Conservation (phyloP, 805 yeast species). For the Candida alai region DNA sequence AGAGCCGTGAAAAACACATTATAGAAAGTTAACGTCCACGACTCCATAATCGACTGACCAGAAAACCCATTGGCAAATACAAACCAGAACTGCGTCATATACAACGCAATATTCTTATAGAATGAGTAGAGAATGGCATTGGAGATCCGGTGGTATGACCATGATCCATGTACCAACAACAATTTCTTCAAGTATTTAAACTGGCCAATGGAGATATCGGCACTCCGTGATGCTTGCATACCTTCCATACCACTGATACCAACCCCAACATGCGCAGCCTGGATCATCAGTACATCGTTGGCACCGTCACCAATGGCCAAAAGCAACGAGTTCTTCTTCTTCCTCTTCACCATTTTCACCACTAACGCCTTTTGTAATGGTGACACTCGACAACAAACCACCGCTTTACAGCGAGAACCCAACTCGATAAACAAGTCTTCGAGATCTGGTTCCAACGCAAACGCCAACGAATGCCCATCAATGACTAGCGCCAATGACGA, state of each 20-base stretch:
- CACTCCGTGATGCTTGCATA: constrained; percentile 98
- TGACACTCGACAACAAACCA: constrained; percentile 95
- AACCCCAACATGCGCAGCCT: constrained; percentile 98
- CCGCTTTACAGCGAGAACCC: constrained; percentile 89
- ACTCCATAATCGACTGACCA: constrained; percentile 93
- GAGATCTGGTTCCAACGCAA: constrained; percentile 75
- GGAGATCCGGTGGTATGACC: constrained; percentile 96
- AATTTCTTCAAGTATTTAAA: constrained; percentile 81
- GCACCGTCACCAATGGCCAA: constrained; percentile 99
- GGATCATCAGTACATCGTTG: constrained; percentile 97
- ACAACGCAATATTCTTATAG: constrained; percentile 91
- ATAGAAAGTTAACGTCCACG: constrained; percentile 96
- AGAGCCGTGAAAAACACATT: constrained; percentile 90
- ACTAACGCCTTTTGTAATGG: constrained; percentile 96
- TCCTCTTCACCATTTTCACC: constrained; percentile 86
- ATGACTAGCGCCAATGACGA: constrained; percentile 85
- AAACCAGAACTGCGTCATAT: constrained; percentile 98
- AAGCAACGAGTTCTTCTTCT: constrained; percentile 63
- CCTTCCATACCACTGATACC: constrained; percentile 99
- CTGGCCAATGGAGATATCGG: constrained; percentile 96
- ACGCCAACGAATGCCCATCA: constrained; percentile 89
- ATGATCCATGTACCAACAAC: constrained; percentile 89
- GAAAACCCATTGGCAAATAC: constrained; percentile 89
- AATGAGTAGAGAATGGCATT: constrained; percentile 91
- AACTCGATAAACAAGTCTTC: constrained; percentile 76